A percentile compares a stretch with the other conserved stretches of the same genome.
phyloP scores from a whole-genome alignment of 2,329 filamentous ascomycete species.

The Penicillium janthinellum region DNA sequence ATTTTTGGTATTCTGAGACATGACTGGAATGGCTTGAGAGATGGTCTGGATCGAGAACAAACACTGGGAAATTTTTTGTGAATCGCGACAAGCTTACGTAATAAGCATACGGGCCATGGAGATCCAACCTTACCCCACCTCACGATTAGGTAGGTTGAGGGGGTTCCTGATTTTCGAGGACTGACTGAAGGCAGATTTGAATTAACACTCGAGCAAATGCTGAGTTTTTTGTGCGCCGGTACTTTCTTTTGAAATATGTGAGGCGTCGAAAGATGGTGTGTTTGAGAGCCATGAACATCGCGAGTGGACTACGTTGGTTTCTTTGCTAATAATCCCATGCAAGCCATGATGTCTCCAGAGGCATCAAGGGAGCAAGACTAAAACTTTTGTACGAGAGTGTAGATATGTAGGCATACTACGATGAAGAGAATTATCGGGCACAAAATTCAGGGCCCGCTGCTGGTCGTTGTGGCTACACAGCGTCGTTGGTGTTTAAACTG shows the following conservation, averaged over 20 bases:
- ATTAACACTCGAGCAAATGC: too few species aligned
- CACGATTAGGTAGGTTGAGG: background rate
- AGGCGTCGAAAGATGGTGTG: too few species aligned
- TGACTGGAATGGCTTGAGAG: background rate
- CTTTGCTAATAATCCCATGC: background rate
- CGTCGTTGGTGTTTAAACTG: background rate
- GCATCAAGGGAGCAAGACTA: background rate
- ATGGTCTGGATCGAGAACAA: background rate
- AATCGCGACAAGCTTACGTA: background rate
- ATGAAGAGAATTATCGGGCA: too few species aligned
- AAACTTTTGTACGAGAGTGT: background rate
- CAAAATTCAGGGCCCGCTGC: background rate
- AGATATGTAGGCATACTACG: background rate
- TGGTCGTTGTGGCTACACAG: background rate
- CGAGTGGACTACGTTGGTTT: too few species aligned
- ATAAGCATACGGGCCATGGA: background rate
- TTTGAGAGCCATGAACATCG: too few species aligned
- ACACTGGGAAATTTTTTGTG: background rate
- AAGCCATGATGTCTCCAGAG: background rate
- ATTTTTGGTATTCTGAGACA: conserved; percentile 9
- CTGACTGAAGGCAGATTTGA: too few species aligned
- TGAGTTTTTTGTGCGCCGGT: too few species aligned
- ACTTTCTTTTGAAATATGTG: too few species aligned
- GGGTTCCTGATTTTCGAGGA: too few species aligned
- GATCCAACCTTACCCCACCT: background rate